Base-by-base conservation (phyloP, 345 rosid species). In the Erucastrum elatum region DNA sequence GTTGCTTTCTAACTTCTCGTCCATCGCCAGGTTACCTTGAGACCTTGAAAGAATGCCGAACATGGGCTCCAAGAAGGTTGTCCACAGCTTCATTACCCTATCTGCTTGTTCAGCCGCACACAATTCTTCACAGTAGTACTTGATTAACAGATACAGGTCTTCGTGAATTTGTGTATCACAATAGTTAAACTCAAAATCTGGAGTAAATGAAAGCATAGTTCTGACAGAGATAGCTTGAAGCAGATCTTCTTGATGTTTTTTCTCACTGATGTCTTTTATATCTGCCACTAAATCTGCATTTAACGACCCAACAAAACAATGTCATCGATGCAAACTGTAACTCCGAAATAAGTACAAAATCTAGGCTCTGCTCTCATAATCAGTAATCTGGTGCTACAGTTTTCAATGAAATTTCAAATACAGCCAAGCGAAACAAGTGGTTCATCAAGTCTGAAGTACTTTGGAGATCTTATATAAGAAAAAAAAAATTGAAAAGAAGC, bases 241-340 rank as follows among this genome's bases (percentile, higher is more conserved):
- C 73, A 86, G 86, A 77, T 95, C 97, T 83, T 88, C 98, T 76
- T 86, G 88, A 74, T 80, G 83, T 80, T 88, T 95, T 76, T 90
- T 88, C 89, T 91, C 98, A 74, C 89, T 91, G 64, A 91, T 89
- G 80, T 89, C 99, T 87, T 91, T 95, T 64, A 95, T 89, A 86
- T 95, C 98, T 16, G 89, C 91, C 87, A 90, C 77, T 66, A 95
- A 81, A 71, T 92, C 99, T 95, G 91, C 56, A 84, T 63, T 51
- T 51, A 51, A 61, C 70, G 34, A 67, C 53, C 71, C 27, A 79
- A 60, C 8, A 1, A 55, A 65, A 71, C 49, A 78, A 29, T 35
- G n/a, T 10, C 25, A 66, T 68, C 68, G 64, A 61, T 58, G 25
- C 70, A 77, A 70, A 77, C 33, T 27, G 68, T 13, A 63, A 63